Percentiles rank a stretch among this genome's conserved stretches.
These are phyloP conservation scores for Sutorius australiensis DNA, from an alignment of 768 basidiomycete species.

Conservation along the genomic window DNA sequence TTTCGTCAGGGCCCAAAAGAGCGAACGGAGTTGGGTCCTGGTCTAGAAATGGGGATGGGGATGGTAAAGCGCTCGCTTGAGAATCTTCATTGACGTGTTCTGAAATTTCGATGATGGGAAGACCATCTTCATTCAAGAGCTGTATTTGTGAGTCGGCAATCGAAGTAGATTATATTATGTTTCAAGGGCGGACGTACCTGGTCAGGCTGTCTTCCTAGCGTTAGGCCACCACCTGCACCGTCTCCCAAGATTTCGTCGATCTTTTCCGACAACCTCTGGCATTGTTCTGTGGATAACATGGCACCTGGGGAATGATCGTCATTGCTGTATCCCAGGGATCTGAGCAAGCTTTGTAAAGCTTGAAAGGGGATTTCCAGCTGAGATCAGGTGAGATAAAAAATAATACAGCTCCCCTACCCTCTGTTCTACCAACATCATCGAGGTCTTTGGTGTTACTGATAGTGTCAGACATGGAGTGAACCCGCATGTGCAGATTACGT, in stretches of 20 bases:
- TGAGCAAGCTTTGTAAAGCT: conserved; percentile 41
- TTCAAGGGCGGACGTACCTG: conserved; percentile 48
- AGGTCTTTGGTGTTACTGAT: conserved; percentile 23
- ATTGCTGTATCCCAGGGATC: conserved; percentile 30
- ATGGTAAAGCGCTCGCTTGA: conserved; percentile 15
- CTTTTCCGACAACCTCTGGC: conserved; percentile 54
- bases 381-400: neutral
- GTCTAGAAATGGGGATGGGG: conserved; percentile 32
- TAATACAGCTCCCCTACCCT: conserved; percentile 34
- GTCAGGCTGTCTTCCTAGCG: conserved; percentile 50
- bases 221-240: conserved; percentile 37
- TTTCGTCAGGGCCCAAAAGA: conserved; percentile 43
- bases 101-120: conserved; percentile 74
- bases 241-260: conserved; percentile 50
- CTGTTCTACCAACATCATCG: conserved; percentile 28
- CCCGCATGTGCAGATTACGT: conserved; percentile 14
- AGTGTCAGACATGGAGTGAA: conserved; percentile 17
- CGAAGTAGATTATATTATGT: conserved; percentile 16
- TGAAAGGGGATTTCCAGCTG: conserved; percentile 8
- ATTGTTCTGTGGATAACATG: conserved; percentile 45
- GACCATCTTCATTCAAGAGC: conserved; percentile 73
- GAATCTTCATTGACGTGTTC: conserved; percentile 45
- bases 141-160: conserved; percentile 30
- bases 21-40: conserved; percentile 46
- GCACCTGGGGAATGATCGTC: conserved; percentile 4